These are phyloP conservation scores for Hypoxylon lienhwacheense DNA, from an alignment of 495 filamentous ascomycete species.

Conservation along the genomic window DNA sequence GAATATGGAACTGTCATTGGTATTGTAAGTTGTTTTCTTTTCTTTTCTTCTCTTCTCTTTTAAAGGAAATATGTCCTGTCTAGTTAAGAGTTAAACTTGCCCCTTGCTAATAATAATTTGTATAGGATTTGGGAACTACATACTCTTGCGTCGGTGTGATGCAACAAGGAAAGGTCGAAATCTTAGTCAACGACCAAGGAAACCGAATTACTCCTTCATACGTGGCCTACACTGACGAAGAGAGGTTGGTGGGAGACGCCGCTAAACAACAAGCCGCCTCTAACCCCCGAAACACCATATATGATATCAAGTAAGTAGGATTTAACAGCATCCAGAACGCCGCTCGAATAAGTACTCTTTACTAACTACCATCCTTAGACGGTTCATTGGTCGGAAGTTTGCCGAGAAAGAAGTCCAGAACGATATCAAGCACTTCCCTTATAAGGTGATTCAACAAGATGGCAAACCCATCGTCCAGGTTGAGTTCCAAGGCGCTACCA, in stretches of 20 bases:
- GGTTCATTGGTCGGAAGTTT: slow-evolving; percentile 88
- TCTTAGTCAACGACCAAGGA: slow-evolving; percentile 95
- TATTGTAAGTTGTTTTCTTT: slow-evolving; percentile 59
- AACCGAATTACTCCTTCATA: slow-evolving; percentile 99
- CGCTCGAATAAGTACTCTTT: not conserved
- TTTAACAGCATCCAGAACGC: not conserved
- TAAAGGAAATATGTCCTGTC: not conserved
- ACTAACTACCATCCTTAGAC: slow-evolving; percentile 54
- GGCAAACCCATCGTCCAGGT: slow-evolving; percentile 82
- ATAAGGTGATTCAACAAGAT: slow-evolving; percentile 78
- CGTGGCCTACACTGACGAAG: slow-evolving; percentile 97
- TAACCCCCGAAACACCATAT: slow-evolving; percentile 87
- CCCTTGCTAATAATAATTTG: slow-evolving; percentile 14
- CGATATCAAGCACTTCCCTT: slow-evolving; percentile 90
- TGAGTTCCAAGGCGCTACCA: slow-evolving; percentile 69
- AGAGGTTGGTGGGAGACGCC: slow-evolving; percentile 95
- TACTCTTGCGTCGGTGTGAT: slow-evolving; percentile 99
- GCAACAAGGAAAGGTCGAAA: slow-evolving; percentile 98
- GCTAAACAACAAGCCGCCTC: slow-evolving; percentile 99
- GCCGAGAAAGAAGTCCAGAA: slow-evolving; percentile 80
- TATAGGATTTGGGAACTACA: slow-evolving; percentile 88
- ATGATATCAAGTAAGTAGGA: slow-evolving; percentile 82
- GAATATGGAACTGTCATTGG: slow-evolving; percentile 91
- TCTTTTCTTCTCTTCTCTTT: not conserved
- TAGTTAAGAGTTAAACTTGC: not conserved